Percentiles rank a stretch among this genome's conserved stretches.
phyloP scores from a whole-genome alignment of 1,284 basidiomycete genomes.

The Ceratobasidium sp. region DNA sequence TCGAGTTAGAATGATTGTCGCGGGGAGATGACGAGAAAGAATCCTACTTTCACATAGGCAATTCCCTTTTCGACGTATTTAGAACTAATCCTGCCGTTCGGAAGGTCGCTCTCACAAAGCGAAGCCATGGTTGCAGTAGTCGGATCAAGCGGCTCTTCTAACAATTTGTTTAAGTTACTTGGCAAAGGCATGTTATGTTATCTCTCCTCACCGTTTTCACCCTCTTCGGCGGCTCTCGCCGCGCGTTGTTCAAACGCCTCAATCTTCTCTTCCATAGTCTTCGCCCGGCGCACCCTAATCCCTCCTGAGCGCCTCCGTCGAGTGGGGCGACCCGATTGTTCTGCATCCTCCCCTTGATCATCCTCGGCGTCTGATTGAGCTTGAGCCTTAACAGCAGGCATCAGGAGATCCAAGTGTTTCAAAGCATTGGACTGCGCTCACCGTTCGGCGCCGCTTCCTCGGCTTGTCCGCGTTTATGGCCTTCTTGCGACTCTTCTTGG shows the following conservation, averaged over 20 bases:
- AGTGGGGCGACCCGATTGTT: neutral
- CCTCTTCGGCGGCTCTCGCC: conserved; percentile 1
- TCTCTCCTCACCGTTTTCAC: neutral
- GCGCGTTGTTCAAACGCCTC: conserved; percentile 3
- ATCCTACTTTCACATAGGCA: conserved; percentile 17
- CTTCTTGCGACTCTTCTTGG: no score
- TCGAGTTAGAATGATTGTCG: neutral
- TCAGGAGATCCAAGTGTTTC: no score
- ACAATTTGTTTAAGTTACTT: neutral
- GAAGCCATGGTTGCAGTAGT: conserved; percentile 29
- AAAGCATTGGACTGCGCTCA: no score
- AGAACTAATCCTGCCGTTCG: conserved; percentile 3
- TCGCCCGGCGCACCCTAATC: neutral
- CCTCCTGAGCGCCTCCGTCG: neutral
- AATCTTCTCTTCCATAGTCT: conserved; percentile 7
- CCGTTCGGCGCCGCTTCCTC: no score
- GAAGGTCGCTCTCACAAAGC: conserved; percentile 17
- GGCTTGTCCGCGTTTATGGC: no score
- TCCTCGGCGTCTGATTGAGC: neutral
- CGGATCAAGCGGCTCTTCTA: conserved; percentile 17
- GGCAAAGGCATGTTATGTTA: neutral
- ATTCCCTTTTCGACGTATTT: conserved; percentile 29
- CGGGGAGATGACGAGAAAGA: neutral
- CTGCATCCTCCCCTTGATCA: neutral
- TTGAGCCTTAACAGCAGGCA: neutral